Percentiles rank a stretch among this genome's conserved stretches.
Evolutionary conservation across 2,329 filamentous ascomycete species (phyloP).

Genomic region (Venturia carpophila): DNA sequence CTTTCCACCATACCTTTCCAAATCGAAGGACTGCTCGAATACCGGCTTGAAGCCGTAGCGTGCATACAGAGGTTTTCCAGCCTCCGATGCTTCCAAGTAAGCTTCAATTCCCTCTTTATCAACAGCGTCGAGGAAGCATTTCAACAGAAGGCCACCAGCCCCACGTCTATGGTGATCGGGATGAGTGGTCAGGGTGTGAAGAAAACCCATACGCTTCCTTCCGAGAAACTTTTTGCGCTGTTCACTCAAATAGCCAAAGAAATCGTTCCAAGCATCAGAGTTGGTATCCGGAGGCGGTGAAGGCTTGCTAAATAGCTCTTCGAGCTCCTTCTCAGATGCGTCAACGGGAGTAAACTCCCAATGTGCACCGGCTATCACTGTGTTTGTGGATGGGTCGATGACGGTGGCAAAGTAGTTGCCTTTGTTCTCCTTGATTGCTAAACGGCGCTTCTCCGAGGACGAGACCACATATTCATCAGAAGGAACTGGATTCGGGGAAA

Average conservation of each 20-base stretch:
- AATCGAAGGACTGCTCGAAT: slow-evolving; percentile 15
- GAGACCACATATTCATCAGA: slow-evolving; percentile 5
- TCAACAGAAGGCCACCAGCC: slow-evolving; percentile 31
- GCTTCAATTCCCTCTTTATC: slow-evolving; percentile 32
- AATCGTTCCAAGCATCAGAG: slow-evolving; percentile 18
- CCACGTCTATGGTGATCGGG: slow-evolving; percentile 36
- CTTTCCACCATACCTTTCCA: slow-evolving; percentile 14
- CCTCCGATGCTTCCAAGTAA: slow-evolving; percentile 35
- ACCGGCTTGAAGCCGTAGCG: slow-evolving; percentile 29
- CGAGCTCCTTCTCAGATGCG: slow-evolving; percentile 6
- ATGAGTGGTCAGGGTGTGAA: slow-evolving; percentile 29
- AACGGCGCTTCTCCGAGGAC: neutral
- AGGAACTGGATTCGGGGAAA: slow-evolving; percentile 7
- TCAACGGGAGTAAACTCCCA: slow-evolving; percentile 16
- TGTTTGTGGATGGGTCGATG: slow-evolving; percentile 4
- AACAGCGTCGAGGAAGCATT: slow-evolving; percentile 34
- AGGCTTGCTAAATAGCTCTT: slow-evolving; percentile 7
- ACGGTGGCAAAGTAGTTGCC: slow-evolving; percentile 12
- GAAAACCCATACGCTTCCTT: slow-evolving; percentile 8
- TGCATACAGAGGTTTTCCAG: slow-evolving; percentile 35
- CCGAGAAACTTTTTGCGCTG: slow-evolving; percentile 12
- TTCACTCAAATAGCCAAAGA: slow-evolving; percentile 18
- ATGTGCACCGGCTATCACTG: slow-evolving; percentile 15
- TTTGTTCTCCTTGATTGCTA: slow-evolving; percentile 10
- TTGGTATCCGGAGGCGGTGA: slow-evolving; percentile 11